Conservation (phyloP, 257 asterid species). For the Prunella vulgaris region DNA sequence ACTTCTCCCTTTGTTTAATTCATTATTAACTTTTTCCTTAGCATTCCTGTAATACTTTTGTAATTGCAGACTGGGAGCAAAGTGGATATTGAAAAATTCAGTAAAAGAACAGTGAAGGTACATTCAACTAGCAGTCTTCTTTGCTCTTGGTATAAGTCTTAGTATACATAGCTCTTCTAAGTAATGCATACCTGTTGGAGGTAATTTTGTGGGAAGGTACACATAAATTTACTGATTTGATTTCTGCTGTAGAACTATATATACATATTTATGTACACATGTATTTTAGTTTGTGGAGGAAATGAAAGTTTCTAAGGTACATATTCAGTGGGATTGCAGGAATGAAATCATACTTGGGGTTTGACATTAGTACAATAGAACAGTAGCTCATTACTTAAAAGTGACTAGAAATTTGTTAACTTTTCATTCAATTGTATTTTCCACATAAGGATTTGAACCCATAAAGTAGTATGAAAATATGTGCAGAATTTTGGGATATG, state of each 20-base stretch:
- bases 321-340: not conserved
- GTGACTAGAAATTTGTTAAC: not conserved
- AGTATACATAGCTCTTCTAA: not conserved
- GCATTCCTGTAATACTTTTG: not conserved
- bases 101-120: constrained; percentile 97
- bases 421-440: not conserved
- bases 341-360: not conserved
- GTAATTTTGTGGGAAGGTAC: not conserved
- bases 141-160: not conserved
- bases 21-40: not conserved
- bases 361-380: not conserved
- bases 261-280: not conserved
- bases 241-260: not conserved
- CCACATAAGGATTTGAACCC: not conserved
- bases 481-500: not conserved
- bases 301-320: not conserved
- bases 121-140: constrained; percentile 8
- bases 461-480: too few relatives aligned
- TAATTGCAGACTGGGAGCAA: constrained; percentile 61
- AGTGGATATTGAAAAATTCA: constrained; percentile 94
- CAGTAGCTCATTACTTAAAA: not conserved
- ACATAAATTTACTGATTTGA: not conserved
- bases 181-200: not conserved
- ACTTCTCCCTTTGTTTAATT: not conserved
- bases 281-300: not conserved